Conservation (phyloP, 495 filamentous ascomycete genomes). For the Sordaria brevicollis region DNA sequence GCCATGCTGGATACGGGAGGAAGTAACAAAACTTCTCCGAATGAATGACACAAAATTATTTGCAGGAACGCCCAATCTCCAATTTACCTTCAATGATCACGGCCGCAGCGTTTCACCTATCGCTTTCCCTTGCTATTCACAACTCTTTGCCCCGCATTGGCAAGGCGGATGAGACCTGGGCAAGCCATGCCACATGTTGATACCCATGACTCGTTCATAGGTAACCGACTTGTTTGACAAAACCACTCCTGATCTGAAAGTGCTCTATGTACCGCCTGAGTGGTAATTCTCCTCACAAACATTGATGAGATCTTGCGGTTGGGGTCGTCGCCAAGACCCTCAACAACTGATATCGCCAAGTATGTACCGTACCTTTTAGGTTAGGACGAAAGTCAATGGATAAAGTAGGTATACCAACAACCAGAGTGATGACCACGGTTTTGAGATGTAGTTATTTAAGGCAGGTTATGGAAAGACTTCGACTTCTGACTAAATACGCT, state of each 20-base stretch:
- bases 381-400: neutral
- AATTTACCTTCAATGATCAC: neutral
- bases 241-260: neutral
- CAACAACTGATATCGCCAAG: neutral
- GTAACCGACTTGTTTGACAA: neutral
- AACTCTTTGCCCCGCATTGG: neutral
- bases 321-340: neutral
- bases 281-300: neutral
- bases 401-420: neutral
- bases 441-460: too few species aligned
- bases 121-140: neutral
- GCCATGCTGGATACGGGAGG: neutral
- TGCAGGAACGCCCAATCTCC: neutral
- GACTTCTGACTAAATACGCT: neutral
- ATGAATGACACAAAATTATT: neutral
- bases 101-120: neutral
- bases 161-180: neutral
- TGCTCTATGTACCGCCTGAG: neutral
- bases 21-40: neutral
- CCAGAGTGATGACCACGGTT: neutral
- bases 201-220: neutral
- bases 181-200: neutral
- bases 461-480: too few species aligned
- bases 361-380: neutral
- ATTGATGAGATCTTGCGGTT: neutral